Evolutionary conservation across 2,329 filamentous ascomycete species (phyloP), one percentile per base, ranked within the genome.

Genomic region (Arthrobotrys megalospora): DNA sequence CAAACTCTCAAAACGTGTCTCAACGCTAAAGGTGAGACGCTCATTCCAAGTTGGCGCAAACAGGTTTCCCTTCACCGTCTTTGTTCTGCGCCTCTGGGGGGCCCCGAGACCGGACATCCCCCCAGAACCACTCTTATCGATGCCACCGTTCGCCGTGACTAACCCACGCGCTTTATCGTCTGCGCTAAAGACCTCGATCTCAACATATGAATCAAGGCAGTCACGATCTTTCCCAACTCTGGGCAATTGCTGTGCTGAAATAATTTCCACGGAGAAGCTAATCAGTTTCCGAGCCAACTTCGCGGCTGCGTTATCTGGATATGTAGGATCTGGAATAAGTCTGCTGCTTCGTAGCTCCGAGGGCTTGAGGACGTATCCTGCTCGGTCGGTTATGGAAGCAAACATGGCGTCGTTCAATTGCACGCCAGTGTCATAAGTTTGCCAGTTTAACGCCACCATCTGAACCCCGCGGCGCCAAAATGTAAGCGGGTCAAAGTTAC

Each of bases 391-490:
- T 50, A 93, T 93, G 73, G 93, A 93, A 55, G 94, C 92, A 83
- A 97, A 99, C 96, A 99, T 98, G 82, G 96, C 96, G 81, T 96
- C 92, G 83, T 98, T 98, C 84, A 98, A 88, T 83, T 98, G 95
- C 89, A 97, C 96, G 53, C 94, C 93, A 16, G 96, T 88, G 83
- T 98, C 96, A 82, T 96, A 97, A 0, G 94, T 98, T 85, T 99
- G 96, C 95, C 96, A 98, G 85, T 99, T 99, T 80, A 98, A 87
- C 0, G 96, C 96, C 12, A 92, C 94, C 95, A 99, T 98, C 85
- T 99, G 96, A 16, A 97, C 96, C 36, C 96, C 96, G 50, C 93
- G 91, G 64, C 95, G 91, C 96, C 96, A 99, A 83, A 96, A 97
- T 79, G 91, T 91, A 80, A 97, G 89, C 0, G 96, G 96, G 82